Base-by-base conservation (phyloP, 2,329 filamentous ascomycete genomes). In the Colletotrichum shisoi region DNA sequence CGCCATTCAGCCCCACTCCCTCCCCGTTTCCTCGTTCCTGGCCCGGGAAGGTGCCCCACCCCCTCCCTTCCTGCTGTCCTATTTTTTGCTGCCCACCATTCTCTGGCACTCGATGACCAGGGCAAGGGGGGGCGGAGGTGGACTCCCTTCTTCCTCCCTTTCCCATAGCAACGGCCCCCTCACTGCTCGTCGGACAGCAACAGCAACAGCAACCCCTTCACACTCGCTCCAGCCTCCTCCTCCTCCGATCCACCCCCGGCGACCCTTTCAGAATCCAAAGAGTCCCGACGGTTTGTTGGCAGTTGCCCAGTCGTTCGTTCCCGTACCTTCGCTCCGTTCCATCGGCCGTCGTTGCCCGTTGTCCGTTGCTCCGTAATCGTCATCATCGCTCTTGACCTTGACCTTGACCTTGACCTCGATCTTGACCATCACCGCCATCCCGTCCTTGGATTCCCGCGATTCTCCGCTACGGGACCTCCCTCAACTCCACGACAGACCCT, bases 141-240 rank as follows among this genome's bases (percentile, higher is more conserved):
- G 54, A 37, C 42, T 59, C 57, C 31, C 31, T 34, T 34, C 59
- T 69, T 62, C 61, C 67, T 70, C 46, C 63, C 57, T 73, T 74
- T 73, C 70, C 72, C 71, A 71, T 67, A 44, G 71, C 72, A 73
- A 74, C 72, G 63, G 44, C 37, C 66, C 56, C 60, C 53, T 64
- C 21, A 34, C 57, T 67, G 44, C 40, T 67, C 57, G 66, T 68
- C 57, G 66, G 63, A 56, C 66, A 67, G 66, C 66, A 68, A 68
- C 64, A 34, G 7, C 31, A 34, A 34, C 31, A 34, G 31, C 31
- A 34, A 34, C 31, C 31, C 31, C 8, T 48, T 49, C 64, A 48
- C 64, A 40, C 54, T 64, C 66, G 57, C 66, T 67, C 63, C 63
- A 62, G 67, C 63, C 67, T 68, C 65, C 67, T 68, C 65, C 67